These are phyloP conservation scores for Candida chauliodis DNA, from an alignment of 805 yeast species.

Conservation along the genomic window DNA sequence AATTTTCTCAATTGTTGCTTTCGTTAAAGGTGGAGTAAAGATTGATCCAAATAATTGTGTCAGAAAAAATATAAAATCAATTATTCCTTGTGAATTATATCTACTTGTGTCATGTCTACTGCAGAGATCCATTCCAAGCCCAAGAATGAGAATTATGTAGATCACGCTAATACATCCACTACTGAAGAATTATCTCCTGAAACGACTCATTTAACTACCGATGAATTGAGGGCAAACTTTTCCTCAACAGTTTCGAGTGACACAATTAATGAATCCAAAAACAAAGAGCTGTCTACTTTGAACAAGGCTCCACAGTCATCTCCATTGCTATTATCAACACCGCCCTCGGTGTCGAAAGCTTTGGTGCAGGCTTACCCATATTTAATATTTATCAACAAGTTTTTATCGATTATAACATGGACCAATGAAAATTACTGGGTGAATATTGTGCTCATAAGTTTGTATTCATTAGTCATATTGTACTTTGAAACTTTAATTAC, in stretches of 20 bases:
- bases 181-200: slow-evolving; percentile 8
- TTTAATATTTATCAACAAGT: slow-evolving; percentile 64
- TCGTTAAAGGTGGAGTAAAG: no score
- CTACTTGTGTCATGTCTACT: neutral
- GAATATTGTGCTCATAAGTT: slow-evolving; percentile 56
- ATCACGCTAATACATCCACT: neutral
- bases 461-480: slow-evolving; percentile 56
- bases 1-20: no score
- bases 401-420: slow-evolving; percentile 81
- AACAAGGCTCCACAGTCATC: slow-evolving; percentile 51
- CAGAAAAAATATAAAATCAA: no score
- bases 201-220: slow-evolving; percentile 11
- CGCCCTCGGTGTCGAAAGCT: slow-evolving; percentile 85
- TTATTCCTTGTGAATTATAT: slow-evolving; percentile 2
- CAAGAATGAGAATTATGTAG: slow-evolving; percentile 10
- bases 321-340: slow-evolving; percentile 83
- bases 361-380: slow-evolving; percentile 83
- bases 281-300: slow-evolving; percentile 1
- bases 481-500: slow-evolving; percentile 75
- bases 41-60: no score
- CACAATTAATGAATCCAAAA: neutral
- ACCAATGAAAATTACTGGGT: slow-evolving; percentile 81
- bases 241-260: slow-evolving; percentile 6
- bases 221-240: slow-evolving; percentile 31
- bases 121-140: slow-evolving; percentile 10